Base-by-base conservation (phyloP, 768 basidiomycete genomes). In the Hypsizygus marmoreus region DNA sequence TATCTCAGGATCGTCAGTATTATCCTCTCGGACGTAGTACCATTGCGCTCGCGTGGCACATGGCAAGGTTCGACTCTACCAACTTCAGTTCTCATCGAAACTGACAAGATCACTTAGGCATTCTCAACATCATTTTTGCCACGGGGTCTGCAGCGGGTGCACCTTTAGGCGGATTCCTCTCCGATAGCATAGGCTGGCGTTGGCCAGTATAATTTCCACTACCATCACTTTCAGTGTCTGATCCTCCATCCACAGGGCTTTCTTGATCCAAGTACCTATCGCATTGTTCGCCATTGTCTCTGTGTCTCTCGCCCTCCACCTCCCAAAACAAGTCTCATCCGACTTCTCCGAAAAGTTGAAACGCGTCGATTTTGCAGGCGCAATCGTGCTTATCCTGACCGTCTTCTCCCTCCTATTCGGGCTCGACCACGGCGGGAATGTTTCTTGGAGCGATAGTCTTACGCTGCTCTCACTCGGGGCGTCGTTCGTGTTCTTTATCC, bases 161-260 rank as follows among this genome's bases (percentile, higher is more conserved):
- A 2, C 83, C 84, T 2, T 60, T 84, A 0, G 84, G 84, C 9
- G 84, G 84, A 4, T 71, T 79, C 30, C 63, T 88, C 2, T 72
- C 79, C 1, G 84, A 86, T 54, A 77, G 65, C 8, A 76, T 84
- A 31, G 83, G 84, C 4, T 87, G 85, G 85, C 63, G 84, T 60
- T 85, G 84, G 81, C 79, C 40, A 7, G 58, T 52, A 7, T 24
- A 6, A 9, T 20, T 33, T 32, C 16, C 11, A 22, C 14, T 19
- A 25, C 26, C 17, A 2, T 40, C 16, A 14, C 32, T 11, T 33
- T 23, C 31, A 39, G 6, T 9, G n/a, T 23, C 19, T 33, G 7
- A 26, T n/a, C 10, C n/a, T 3, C 14, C 12, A 34, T 22, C 34
- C 20, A 2, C 31, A 80, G 78, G 80, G 72, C 77, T 0, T 86